Base-by-base conservation (phyloP, 192 early-diverging fungal species). In the Geranomyces variabilis region DNA sequence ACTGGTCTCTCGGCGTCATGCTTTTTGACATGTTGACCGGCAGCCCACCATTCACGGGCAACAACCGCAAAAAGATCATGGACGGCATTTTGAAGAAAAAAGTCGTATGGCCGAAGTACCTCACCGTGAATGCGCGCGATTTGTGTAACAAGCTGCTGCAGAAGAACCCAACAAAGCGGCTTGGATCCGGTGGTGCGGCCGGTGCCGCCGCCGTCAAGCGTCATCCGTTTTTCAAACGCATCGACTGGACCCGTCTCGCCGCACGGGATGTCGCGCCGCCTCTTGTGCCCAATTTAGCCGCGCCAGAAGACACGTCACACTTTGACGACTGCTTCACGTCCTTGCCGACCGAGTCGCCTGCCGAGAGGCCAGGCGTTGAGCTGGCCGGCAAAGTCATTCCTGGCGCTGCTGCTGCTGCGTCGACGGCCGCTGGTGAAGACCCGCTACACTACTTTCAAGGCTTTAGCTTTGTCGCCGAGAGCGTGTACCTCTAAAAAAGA, bases 11-110 rank as follows among this genome's bases (percentile, higher is more conserved):
- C 67, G 94, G 94, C 30, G 84, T 96, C 34, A 84, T 98, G 77
- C 78, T 96, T 66, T 96, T 88, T 73, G 92, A 94, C 69, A 96
- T 97, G 94, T 77, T 97, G 49, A 94, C 91, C 0, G 93, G 95
- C 17, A 78, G 79, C 21, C 82, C 82, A n/a, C 82, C 82, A 12
- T 98, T 98, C 80, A 88, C 86, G 22, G 91, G 91, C 45, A 83
- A 78, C 71, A 90, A 91, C 57, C 88, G 89, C 33, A 90, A 91
- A 73, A 91, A 94, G 75, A 90, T 94, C 30, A 85, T 92, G 83
- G 92, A 94, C 57, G 84, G 82, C 62, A 94, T 97, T 62, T 71
- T 91, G 63, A 93, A 91, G 75, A 92, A 90, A 74, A 94, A 95
- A 71, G 69, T 93, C 41, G 81, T 82, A 21, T 83, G 91, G 61